Base-by-base conservation (phyloP, 139 green algal genomes). In the Chlorella sp. region DNA sequence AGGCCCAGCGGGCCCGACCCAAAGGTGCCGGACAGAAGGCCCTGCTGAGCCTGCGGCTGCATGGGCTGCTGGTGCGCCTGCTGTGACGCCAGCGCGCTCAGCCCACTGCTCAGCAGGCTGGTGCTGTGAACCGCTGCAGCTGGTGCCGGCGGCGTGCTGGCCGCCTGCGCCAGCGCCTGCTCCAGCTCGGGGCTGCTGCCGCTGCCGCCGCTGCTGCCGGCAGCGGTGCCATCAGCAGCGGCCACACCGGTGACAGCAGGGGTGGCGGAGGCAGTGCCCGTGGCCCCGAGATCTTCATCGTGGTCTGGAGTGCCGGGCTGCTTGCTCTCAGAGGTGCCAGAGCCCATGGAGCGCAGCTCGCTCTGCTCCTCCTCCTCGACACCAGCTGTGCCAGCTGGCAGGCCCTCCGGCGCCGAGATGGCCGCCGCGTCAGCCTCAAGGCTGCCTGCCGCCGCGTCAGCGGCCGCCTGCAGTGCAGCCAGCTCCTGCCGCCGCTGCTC, bases 401-500 rank as follows among this genome's bases (percentile, higher is more conserved):
- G 34, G 18, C 11, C 68, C 16, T 32, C 1, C 34, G 34, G 34
- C 15, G 36, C 34, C 23, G 26, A 6, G 51, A 9, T 47, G 47
- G 15, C 17, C 41, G 28, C 30, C n/a, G 30, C 28, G 47, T 11
- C 44, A n/a, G n/a, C n/a, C n/a, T n/a, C n/a, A n/a, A n/a, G n/a
- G 47, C 73, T 15, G 74, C 74, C 74, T 41, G 16, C 12, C 25
- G 74, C 56, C 20, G 51, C 51, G 21, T 86, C 62, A 32, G 75
- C 55, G 51, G 55, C n/a, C 60, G 32, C 34, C 12, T 72, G 57
- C 88, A 89, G 83, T 28, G 75, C 78, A 39, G 82, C 85, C 17
- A 93, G 69, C 81, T 93, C 86, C 32, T 64, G 78, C 7, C 88
- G 86, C 30, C 89, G 75, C 78, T 71, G 68, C 88, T 93, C 89